These are phyloP conservation scores for Pulveroboletus frians DNA, from an alignment of 768 basidiomycete species.

Conservation along the genomic window DNA sequence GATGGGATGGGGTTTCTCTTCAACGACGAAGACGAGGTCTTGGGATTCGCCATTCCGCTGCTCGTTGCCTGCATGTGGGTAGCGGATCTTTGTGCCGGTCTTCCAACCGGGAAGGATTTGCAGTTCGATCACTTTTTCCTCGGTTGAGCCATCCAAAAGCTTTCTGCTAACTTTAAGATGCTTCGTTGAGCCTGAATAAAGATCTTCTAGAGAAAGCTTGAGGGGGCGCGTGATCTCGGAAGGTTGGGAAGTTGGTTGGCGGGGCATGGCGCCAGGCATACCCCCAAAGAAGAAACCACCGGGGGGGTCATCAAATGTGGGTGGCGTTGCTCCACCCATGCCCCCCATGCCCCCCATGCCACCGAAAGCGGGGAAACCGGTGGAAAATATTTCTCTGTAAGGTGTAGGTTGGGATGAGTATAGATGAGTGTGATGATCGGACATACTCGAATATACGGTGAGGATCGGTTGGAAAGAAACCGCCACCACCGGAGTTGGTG, in stretches of 20 bases:
- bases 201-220: conserved; percentile 79
- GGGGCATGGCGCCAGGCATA: conserved; percentile 59
- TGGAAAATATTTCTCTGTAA: conserved; percentile 54
- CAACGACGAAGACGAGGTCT: conserved; percentile 95
- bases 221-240: conserved; percentile 76
- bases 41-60: conserved; percentile 61
- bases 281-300: conserved; percentile 33
- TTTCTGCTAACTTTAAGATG: conserved; percentile 82
- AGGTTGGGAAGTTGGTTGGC: conserved; percentile 33
- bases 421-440: not conserved
- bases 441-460: conserved; percentile 80
- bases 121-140: conserved; percentile 85
- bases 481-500: conserved; percentile 39
- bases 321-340: conserved; percentile 35
- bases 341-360: conserved; percentile 40
- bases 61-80: conserved; percentile 84
- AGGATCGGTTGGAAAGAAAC: conserved; percentile 78
- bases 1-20: conserved; percentile 81
- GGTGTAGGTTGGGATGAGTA: conserved; percentile 1
- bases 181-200: conserved; percentile 82
- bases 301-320: conserved; percentile 39
- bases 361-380: conserved; percentile 32
- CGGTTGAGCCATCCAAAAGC: conserved; percentile 63
- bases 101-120: conserved; percentile 89
- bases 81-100: conserved; percentile 90